Conservation (phyloP, 208 protist species). For the Spongospora subterranea region DNA sequence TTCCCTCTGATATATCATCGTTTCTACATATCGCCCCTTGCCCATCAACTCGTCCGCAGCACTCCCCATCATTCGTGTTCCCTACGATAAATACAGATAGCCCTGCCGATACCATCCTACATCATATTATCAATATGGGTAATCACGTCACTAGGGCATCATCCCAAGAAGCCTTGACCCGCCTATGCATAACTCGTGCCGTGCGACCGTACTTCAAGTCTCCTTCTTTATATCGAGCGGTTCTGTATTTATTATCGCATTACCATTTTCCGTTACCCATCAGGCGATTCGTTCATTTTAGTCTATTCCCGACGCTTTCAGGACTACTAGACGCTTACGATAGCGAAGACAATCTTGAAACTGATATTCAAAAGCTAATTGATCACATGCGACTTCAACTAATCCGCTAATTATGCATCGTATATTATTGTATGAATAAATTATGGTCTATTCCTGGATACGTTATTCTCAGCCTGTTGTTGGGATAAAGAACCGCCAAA, state of each 20-base stretch:
- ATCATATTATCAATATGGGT: background rate
- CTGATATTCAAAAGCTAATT: background rate
- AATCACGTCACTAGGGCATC: background rate
- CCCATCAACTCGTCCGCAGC: background rate
- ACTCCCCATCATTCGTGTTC: background rate
- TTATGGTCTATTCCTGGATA: no score
- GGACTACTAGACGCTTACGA: background rate
- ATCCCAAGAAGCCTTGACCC: background rate
- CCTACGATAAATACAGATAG: background rate
- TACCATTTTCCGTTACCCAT: background rate
- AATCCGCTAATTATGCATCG: no score
- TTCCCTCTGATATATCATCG: background rate
- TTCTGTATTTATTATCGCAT: background rate
- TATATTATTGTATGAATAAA: no score
- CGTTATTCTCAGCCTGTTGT: no score
- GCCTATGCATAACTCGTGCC: background rate
- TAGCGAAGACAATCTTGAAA: background rate
- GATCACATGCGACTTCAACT: background rate
- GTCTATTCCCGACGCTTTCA: background rate
- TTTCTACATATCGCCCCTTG: background rate
- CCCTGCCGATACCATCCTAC: background rate
- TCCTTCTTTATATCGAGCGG: background rate
- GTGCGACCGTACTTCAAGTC: background rate
- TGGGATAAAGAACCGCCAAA: no score
- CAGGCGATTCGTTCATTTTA: conserved; percentile 28